Percentiles rank a stretch among this genome's conserved stretches.
phyloP scores from a whole-genome alignment of 805 yeast genomes.

The Spathaspora sp. region DNA sequence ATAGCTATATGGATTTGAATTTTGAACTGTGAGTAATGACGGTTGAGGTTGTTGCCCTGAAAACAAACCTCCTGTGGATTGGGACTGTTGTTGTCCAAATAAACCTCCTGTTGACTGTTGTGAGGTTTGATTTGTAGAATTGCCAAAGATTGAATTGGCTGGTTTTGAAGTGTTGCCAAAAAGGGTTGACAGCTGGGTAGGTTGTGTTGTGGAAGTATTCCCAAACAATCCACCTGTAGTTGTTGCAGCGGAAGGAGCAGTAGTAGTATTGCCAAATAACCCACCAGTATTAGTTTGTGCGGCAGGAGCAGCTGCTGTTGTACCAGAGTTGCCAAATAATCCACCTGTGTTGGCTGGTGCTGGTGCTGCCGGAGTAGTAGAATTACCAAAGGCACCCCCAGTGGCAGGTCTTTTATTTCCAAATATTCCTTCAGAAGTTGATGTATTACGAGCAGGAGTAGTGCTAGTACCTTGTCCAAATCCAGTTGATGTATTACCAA shows the following conservation, averaged over 20 bases:
- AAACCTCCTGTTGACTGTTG: not conserved
- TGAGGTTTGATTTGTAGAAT: slow-evolving; percentile 5
- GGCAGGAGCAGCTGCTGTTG: slow-evolving; percentile 2
- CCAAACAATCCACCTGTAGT: slow-evolving; percentile 13
- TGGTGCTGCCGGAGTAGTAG: not conserved
- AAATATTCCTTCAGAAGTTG: slow-evolving; percentile 8
- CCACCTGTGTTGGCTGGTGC: slow-evolving; percentile 13
- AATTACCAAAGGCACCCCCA: not conserved
- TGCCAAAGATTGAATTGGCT: slow-evolving; percentile 20
- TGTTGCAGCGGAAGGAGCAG: slow-evolving; percentile 3
- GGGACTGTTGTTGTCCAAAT: not conserved
- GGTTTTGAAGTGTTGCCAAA: not conserved
- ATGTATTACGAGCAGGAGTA: not conserved
- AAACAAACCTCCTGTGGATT: slow-evolving; percentile 4
- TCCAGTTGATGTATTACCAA: slow-evolving; percentile 15
- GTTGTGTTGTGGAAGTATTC: slow-evolving; percentile 6
- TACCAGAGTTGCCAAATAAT: slow-evolving; percentile 19
- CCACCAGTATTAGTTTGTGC: slow-evolving; percentile 9
- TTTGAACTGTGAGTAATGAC: slow-evolving; percentile 6
- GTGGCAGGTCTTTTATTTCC: slow-evolving; percentile 10
- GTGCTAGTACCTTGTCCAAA: slow-evolving; percentile 1
- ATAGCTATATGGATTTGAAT: slow-evolving; percentile 28
- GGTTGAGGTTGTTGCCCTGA: slow-evolving; percentile 2
- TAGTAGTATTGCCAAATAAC: slow-evolving; percentile 15
- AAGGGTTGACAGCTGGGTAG: not conserved